Conservation (phyloP, 768 basidiomycete genomes). For the Chalciporus chontae region DNA sequence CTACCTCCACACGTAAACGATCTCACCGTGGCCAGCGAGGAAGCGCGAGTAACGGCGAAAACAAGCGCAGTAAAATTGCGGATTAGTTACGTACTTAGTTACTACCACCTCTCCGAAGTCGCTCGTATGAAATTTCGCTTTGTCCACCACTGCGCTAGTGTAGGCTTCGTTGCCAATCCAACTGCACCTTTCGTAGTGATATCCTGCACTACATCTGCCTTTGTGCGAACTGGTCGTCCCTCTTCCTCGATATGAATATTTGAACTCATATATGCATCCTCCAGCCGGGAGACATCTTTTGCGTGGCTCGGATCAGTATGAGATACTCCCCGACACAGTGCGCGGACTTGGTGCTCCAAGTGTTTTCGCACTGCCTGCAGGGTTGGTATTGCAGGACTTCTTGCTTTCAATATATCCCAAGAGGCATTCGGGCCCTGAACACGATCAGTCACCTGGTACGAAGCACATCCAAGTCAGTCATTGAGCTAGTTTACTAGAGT, state of each 20-base stretch:
- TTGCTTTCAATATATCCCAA: slow-evolving; percentile 31
- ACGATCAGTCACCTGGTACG: slow-evolving; percentile 25
- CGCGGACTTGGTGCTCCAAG: slow-evolving; percentile 28
- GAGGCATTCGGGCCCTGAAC: slow-evolving; percentile 32
- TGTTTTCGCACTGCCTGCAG: slow-evolving; percentile 22
- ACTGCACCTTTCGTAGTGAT: not conserved
- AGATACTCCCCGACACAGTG: slow-evolving; percentile 21
- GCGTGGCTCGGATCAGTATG: slow-evolving; percentile 22
- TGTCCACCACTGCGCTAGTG: slow-evolving; percentile 2
- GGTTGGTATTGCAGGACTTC: slow-evolving; percentile 32
- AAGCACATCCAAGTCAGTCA: not conserved
- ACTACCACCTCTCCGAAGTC: slow-evolving; percentile 1
- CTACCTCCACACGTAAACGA: not conserved
- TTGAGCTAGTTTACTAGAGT: not conserved
- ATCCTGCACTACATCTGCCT: slow-evolving; percentile 1
- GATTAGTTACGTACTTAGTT: not conserved
- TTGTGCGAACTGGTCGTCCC: not conserved
- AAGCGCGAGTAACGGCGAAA: too few relatives aligned
- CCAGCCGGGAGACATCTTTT: slow-evolving; percentile 4
- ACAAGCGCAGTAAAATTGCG: not conserved
- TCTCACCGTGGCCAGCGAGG: not conserved
- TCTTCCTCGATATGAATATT: not conserved
- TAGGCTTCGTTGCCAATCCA: not conserved
- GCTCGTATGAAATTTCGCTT: not conserved
- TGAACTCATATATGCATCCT: slow-evolving; percentile 1